Evolutionary conservation across 164 flowering plant genomes (phyloP), one percentile per base, ranked within the genome.

Genomic region (Santalum album): DNA sequence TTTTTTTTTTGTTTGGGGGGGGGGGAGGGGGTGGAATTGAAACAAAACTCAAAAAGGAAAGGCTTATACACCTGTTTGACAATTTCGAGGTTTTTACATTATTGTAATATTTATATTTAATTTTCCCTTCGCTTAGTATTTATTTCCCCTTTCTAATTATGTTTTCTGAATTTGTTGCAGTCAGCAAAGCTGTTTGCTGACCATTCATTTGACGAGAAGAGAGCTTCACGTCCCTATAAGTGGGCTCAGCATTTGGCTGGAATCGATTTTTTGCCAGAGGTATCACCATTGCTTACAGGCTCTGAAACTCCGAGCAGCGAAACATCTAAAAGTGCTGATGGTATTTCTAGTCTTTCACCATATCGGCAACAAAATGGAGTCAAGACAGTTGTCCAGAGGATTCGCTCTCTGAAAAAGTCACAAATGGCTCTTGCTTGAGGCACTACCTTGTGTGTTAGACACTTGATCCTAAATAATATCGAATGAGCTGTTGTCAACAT

Each of bases 241-340:
- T 94, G 99, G 97, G 90, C 82, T 58, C 99, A 94, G 59, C 97
- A 94, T 73, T 67, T 94, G 74, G 95, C 87, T 9, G 99, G 97
- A 61, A 83, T 94, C 51, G 96, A 90, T 68, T 82, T 94, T 62
- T 70, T 94, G 71, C 96, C 97, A 0, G 99, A 94, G 70, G 72
- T 82, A 43, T 68, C 97, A 6, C 90, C 90, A 26, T 48, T 83
- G 62, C 69, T 83, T 49, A 61, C 72, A 55, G 65, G 52, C 35
- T 51, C 52, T 44, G 94, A 72, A 62, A 56, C 69, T 64, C 58
- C 60, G 55, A 65, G 65, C 53, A 59, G 54, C 75, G 88, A 82
- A 47, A 56, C 55, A 6, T 46, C 55, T 21, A 84, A 75, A 69
- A 66, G 34, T 62, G 71, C 76, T 48, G 61, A 73, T 34, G 67